Conservation (phyloP, 176 grass and related monocot genomes). For the Sorghum bicolor region DNA sequence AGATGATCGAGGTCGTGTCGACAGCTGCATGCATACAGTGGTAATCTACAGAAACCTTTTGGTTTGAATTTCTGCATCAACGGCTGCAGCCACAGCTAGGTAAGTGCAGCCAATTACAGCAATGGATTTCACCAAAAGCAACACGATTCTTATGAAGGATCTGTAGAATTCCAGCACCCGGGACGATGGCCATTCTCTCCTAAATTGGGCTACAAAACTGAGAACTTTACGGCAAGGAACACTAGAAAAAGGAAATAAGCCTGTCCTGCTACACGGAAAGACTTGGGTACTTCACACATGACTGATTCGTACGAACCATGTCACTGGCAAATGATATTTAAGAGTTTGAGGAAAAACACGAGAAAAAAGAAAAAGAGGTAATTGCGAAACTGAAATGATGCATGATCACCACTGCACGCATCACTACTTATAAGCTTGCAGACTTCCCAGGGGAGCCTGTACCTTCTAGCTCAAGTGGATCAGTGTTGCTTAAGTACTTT, state of each 20-base stretch:
- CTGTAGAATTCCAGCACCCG: not conserved
- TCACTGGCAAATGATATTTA: not conserved
- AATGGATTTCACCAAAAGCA: not conserved
- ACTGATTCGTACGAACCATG: not conserved
- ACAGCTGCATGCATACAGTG: not conserved
- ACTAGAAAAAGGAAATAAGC: not conserved
- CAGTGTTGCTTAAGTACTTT: slow-evolving; percentile 38
- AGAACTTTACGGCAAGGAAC: not conserved
- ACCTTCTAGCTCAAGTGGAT: not conserved
- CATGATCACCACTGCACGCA: not conserved
- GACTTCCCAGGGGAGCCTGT: not conserved
- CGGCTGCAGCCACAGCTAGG: too few relatives aligned
- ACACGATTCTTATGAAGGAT: not conserved
- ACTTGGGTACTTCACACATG: not conserved
- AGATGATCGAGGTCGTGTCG: too few relatives aligned
- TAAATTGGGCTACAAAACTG: not conserved
- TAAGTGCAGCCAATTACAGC: too few relatives aligned
- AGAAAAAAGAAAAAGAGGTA: too few relatives aligned
- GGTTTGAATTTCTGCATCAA: not conserved
- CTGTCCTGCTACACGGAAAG: not conserved
- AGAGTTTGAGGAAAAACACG: not conserved
- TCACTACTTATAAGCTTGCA: slow-evolving; percentile 12
- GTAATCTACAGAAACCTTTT: not conserved
- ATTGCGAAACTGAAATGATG: not conserved
- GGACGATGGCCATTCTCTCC: not conserved